Percentiles rank a stretch among this genome's conserved stretches.
These are phyloP conservation scores for Cyberlindnera maclurae DNA, from an alignment of 805 yeast species.

Conservation along the genomic window DNA sequence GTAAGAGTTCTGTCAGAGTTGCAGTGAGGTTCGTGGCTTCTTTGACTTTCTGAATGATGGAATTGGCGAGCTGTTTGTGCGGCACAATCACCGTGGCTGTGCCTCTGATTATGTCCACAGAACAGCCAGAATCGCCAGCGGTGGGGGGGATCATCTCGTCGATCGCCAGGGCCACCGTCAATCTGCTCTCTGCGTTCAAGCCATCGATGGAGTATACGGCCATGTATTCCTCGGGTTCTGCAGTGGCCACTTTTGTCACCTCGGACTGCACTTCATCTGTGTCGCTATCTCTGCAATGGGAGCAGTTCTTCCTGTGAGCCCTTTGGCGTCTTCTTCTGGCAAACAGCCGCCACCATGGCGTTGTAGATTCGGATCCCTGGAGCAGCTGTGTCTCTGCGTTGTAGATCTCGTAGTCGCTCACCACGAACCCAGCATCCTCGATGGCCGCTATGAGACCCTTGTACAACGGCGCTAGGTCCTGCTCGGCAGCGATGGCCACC, in stretches of 20 bases:
- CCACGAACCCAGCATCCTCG: conserved; percentile 14
- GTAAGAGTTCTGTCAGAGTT: conserved; percentile 50
- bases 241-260: conserved; percentile 18
- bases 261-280: conserved; percentile 16
- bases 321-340: conserved; percentile 12
- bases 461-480: conserved; percentile 1
- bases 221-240: conserved; percentile 27
- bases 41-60: conserved; percentile 39
- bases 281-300: conserved; percentile 30
- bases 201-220: conserved; percentile 55
- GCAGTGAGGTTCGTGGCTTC: conserved; percentile 40
- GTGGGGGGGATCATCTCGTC: conserved; percentile 17
- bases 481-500: not conserved
- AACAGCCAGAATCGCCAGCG: conserved; percentile 24
- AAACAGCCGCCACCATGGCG: conserved; percentile 5
- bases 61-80: conserved; percentile 42
- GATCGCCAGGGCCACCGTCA: conserved; percentile 38
- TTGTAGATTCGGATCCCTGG: not conserved
- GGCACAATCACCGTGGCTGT: conserved; percentile 48
- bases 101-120: conserved; percentile 46
- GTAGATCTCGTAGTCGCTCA: conserved; percentile 21
- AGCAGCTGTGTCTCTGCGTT: conserved; percentile 12
- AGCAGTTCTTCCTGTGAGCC: conserved; percentile 36
- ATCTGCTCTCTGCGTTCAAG: conserved; percentile 32
- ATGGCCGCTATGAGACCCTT: conserved; percentile 4